A percentile compares a stretch with the other conserved stretches of the same genome.
Conservation (phyloP, 1,284 basidiomycete genomes). For the Pseudozyma tsukubaensis region DNA sequence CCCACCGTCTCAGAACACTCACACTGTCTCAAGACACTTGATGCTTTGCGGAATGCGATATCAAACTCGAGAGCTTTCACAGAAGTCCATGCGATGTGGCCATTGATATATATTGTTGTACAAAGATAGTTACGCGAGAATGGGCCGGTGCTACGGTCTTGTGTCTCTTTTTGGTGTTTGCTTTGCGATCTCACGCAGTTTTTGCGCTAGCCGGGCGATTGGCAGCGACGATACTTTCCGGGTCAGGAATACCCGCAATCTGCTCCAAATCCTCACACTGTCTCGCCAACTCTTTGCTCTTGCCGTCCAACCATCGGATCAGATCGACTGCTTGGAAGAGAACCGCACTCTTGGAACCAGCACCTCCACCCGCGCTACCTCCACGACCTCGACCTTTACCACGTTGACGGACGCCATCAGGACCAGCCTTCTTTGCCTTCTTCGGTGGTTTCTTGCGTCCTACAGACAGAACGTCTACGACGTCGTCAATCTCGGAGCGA, state of each 20-base stretch:
- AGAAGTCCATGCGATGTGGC: too few species aligned
- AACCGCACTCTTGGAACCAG: conserved; percentile 65
- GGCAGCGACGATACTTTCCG: conserved; percentile 36
- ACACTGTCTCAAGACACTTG: neutral
- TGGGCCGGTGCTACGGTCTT: too few species aligned
- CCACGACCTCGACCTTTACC: conserved; percentile 65
- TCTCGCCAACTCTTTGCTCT: conserved; percentile 48
- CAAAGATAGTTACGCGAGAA: too few species aligned
- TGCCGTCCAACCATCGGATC: conserved; percentile 63
- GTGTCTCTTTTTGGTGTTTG: too few species aligned
- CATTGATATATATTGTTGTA: too few species aligned
- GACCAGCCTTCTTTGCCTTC: conserved; percentile 52
- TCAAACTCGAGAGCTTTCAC: too few species aligned
- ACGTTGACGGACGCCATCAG: conserved; percentile 47
- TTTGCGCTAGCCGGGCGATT: conserved; percentile 28
- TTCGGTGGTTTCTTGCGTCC: conserved; percentile 55
- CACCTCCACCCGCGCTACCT: conserved; percentile 64
- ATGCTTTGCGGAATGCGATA: too few species aligned
- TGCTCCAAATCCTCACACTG: conserved; percentile 58
- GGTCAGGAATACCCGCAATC: conserved; percentile 39
- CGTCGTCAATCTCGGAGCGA: conserved; percentile 60
- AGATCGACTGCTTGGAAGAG: conserved; percentile 68
- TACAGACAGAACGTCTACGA: conserved; percentile 48
- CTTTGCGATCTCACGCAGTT: conserved; percentile 9
- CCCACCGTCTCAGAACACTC: neutral